phyloP scores from a whole-genome alignment of 148 eudicot genomes.

The Gaultheria prostrata region DNA sequence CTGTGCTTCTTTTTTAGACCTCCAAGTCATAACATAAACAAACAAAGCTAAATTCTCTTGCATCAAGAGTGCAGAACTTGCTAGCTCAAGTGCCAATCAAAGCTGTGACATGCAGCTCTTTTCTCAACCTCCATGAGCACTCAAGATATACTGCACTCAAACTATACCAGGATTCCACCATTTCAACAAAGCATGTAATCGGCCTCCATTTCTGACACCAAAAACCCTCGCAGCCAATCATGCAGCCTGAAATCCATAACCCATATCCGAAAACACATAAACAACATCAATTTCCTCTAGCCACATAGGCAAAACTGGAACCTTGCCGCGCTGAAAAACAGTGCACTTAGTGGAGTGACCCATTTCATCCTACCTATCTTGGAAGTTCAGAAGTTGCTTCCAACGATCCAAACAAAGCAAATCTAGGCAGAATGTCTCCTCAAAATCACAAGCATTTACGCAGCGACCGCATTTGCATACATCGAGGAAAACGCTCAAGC shows the following conservation, averaged over 20 bases:
- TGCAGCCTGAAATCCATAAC: background rate
- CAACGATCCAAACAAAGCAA: conserved; percentile 33
- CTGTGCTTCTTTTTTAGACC: background rate
- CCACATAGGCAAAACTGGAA: conserved; percentile 29
- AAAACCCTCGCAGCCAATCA: background rate
- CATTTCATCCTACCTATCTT: background rate
- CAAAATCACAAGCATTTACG: conserved; percentile 26
- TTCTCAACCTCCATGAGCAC: background rate
- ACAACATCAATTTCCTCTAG: conserved; percentile 10
- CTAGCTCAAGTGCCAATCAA: background rate
- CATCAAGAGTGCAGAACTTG: background rate
- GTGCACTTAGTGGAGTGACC: background rate
- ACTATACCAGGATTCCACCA: background rate
- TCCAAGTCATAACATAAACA: background rate
- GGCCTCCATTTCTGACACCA: conserved; percentile 7
- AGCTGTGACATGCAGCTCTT: background rate
- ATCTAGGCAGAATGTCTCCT: conserved; percentile 36
- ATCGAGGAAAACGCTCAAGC: conserved; percentile 38
- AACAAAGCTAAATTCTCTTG: too few relatives aligned
- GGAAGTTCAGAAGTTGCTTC: conserved; percentile 2
- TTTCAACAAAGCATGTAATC: background rate
- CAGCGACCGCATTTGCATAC: conserved; percentile 42
- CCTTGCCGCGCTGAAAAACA: conserved; percentile 21
- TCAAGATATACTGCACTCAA: background rate
- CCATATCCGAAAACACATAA: background rate